Evolutionary conservation across 1,139 yeast genomes (phyloP).

Genomic region (Meyerozyma sp.): DNA sequence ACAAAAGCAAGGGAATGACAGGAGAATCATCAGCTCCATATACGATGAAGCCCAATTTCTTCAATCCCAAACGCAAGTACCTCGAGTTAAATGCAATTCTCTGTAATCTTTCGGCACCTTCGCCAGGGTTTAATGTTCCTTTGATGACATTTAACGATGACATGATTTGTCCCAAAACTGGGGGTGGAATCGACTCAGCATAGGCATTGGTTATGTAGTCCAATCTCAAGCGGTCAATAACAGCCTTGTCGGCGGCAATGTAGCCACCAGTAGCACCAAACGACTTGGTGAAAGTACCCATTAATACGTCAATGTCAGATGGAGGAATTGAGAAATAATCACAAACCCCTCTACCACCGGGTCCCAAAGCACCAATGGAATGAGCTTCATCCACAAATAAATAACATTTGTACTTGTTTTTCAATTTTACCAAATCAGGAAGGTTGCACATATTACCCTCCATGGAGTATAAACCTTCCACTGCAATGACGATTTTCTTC

Average conservation of each 20-base stretch:
- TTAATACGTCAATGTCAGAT: slow-evolving; percentile 69
- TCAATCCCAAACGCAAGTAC: slow-evolving; percentile 83
- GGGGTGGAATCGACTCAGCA: slow-evolving; percentile 85
- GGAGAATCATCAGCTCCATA: slow-evolving; percentile 97
- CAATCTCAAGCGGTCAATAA: slow-evolving; percentile 70
- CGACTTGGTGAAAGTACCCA: slow-evolving; percentile 97
- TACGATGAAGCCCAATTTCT: slow-evolving; percentile 87
- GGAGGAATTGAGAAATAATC: slow-evolving; percentile 86
- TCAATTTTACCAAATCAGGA: slow-evolving; percentile 69
- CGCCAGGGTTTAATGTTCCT: slow-evolving; percentile 86
- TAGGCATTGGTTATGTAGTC: slow-evolving; percentile 70
- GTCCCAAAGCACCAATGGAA: slow-evolving; percentile 97
- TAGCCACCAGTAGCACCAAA: slow-evolving; percentile 99
- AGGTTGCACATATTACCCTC: slow-evolving; percentile 93
- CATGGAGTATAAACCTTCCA: slow-evolving; percentile 96
- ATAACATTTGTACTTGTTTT: slow-evolving; percentile 83
- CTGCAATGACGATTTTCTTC: slow-evolving; percentile 88
- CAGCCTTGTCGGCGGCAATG: slow-evolving; percentile 64
- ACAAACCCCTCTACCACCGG: slow-evolving; percentile 89
- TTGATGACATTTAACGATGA: slow-evolving; percentile 73
- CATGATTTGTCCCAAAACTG: slow-evolving; percentile 83
- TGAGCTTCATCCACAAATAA: slow-evolving; percentile 96
- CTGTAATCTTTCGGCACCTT: slow-evolving; percentile 85
- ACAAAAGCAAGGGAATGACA: slow-evolving; percentile 81
- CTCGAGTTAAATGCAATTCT: slow-evolving; percentile 95